A percentile compares a stretch with the other conserved stretches of the same genome.
Conservation (phyloP, 495 filamentous ascomycete genomes). For the Apodospora peruviana region DNA sequence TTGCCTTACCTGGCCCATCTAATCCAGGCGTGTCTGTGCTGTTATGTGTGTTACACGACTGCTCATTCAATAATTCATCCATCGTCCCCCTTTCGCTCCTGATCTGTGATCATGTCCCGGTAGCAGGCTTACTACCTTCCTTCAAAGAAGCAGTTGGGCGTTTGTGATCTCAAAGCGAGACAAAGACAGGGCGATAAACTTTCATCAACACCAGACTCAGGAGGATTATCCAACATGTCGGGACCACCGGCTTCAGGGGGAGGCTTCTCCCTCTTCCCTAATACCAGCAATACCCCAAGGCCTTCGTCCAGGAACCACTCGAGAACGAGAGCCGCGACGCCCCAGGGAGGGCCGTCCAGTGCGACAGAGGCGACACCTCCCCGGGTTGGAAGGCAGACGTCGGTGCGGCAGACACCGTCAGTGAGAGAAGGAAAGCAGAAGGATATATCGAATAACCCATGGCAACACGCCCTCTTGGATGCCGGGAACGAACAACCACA, state of each 20-base stretch:
- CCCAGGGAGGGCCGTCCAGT: constrained; percentile 28
- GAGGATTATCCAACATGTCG: constrained; percentile 20
- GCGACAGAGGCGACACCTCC: constrained; percentile 23
- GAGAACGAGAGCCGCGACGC: constrained; percentile 31
- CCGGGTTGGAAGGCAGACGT: constrained; percentile 27
- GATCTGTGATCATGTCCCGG: constrained; percentile 21
- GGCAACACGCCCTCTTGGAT: constrained; percentile 26
- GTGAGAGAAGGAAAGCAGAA: constrained; percentile 31
- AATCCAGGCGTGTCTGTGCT: no score
- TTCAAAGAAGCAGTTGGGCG: not conserved
- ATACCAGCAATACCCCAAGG: constrained; percentile 26
- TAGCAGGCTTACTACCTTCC: constrained; percentile 13
- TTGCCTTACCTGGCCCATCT: no score
- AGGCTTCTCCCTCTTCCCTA: constrained; percentile 49
- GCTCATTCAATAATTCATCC: no score
- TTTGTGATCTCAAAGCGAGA: not conserved
- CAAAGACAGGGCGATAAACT: not conserved
- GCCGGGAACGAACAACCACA: constrained; percentile 3
- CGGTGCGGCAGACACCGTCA: constrained; percentile 28
- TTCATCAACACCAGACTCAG: not conserved
- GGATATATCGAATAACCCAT: constrained; percentile 25
- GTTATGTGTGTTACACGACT: not conserved
- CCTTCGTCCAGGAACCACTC: constrained; percentile 32
- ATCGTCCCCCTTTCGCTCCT: not conserved
- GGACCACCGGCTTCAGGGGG: constrained; percentile 31